phyloP scores from a whole-genome alignment of 345 rosid species.

The Litchi chinensis region DNA sequence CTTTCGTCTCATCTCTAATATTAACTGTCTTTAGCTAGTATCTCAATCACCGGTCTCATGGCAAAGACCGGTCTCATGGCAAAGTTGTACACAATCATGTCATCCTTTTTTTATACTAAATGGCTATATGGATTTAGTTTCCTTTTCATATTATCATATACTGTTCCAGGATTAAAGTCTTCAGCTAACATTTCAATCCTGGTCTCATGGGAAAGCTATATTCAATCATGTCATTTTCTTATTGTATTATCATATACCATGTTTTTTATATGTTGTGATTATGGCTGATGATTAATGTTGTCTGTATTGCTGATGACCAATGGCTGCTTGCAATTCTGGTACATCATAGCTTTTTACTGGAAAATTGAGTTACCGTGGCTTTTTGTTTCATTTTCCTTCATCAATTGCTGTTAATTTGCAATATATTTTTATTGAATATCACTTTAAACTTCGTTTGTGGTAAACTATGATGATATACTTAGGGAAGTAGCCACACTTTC shows the following conservation, averaged over 20 bases:
- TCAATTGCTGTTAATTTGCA: slow-evolving; percentile 4
- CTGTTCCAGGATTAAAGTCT: background rate
- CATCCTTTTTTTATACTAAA: background rate
- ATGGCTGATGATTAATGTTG: background rate
- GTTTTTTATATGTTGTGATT: background rate
- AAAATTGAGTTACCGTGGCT: slow-evolving; percentile 13
- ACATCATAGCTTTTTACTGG: background rate
- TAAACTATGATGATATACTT: slow-evolving; percentile 39
- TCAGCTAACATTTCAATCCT: slow-evolving; percentile 4
- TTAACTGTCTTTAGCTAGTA: background rate
- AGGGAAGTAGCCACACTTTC: slow-evolving; percentile 99
- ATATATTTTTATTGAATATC: background rate
- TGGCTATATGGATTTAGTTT: background rate
- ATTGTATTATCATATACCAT: background rate
- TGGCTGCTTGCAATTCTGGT: background rate
- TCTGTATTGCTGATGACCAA: background rate
- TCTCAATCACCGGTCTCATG: background rate
- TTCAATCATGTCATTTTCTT: background rate
- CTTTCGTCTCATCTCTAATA: background rate
- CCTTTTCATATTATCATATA: background rate
- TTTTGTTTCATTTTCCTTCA: slow-evolving; percentile 11
- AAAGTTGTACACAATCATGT: background rate
- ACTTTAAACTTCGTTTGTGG: slow-evolving; percentile 21
- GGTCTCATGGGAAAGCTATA: background rate
- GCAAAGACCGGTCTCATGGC: too few relatives aligned